Evolutionary conservation across 495 filamentous ascomycete genomes (phyloP).

Genomic region (Neurospora tetrasperma): DNA sequence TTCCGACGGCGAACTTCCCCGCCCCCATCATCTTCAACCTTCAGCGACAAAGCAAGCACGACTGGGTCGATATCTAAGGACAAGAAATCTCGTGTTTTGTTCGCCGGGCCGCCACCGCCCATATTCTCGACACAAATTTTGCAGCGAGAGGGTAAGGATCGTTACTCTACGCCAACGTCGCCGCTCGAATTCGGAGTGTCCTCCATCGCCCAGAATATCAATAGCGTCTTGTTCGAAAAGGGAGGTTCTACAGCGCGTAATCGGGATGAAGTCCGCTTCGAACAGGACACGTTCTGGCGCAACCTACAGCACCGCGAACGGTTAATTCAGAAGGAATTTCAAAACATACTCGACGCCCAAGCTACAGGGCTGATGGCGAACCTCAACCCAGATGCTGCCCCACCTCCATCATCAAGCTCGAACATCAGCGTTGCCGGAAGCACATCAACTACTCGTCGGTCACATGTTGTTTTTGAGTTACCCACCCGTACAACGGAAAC

Average conservation of each 20-base stretch:
- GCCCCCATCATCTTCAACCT: conserved; percentile 1
- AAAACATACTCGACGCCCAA: conserved; percentile 76
- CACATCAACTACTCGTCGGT: conserved; percentile 25
- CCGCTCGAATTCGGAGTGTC: conserved; percentile 4
- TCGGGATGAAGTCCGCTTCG: conserved; percentile 9
- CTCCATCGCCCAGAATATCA: conserved; percentile 17
- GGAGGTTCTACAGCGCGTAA: conserved; percentile 2
- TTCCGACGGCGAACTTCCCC: conserved; percentile 2
- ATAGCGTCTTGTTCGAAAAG: conserved; percentile 24
- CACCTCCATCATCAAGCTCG: background rate
- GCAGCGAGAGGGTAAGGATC: conserved; percentile 23
- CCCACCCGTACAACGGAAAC: conserved; percentile 16
- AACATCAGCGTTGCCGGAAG: conserved; percentile 25
- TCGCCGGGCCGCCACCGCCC: conserved; percentile 26
- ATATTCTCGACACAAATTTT: conserved; percentile 20
- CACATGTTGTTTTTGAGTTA: conserved; percentile 19
- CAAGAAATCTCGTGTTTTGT: conserved; percentile 14
- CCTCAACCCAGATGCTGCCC: conserved; percentile 12
- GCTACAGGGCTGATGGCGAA: conserved; percentile 52
- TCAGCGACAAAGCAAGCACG: conserved; percentile 13
- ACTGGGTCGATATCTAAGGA: conserved; percentile 14
- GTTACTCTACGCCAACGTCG: background rate
- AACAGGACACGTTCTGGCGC: conserved; percentile 26
- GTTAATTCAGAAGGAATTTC: conserved; percentile 64
- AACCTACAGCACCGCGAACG: conserved; percentile 38